A percentile compares a stretch with the other conserved stretches of the same genome.
phyloP scores from a whole-genome alignment of 148 eudicot genomes.

The Silene conica region DNA sequence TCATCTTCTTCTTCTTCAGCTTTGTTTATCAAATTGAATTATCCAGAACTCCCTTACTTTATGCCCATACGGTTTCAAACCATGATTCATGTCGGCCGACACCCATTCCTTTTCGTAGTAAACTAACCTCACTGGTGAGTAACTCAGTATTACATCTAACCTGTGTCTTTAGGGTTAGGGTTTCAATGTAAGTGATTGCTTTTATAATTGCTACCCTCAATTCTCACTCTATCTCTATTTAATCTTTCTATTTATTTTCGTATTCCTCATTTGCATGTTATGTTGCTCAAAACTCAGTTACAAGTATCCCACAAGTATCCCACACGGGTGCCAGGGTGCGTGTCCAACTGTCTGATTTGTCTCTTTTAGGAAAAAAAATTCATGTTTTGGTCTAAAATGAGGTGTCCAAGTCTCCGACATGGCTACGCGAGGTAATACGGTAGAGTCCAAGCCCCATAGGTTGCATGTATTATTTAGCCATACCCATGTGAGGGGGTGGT shows the following conservation, averaged over 20 bases:
- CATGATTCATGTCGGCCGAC: neutral
- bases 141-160: neutral
- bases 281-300: no score
- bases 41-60: neutral
- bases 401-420: no score
- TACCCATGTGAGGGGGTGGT: neutral
- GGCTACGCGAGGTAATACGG: no score
- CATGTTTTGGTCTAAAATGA: no score
- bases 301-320: no score
- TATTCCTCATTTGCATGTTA: neutral
- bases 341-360: no score
- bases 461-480: neutral
- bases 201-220: neutral
- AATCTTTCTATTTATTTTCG: neutral
- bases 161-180: slow-evolving; percentile 17
- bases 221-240: neutral
- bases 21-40: neutral
- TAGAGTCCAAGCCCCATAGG: no score
- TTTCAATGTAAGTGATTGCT: neutral
- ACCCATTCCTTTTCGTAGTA: neutral
- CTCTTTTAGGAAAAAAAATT: no score
- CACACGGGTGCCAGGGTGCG: no score
- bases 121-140: neutral
- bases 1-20: neutral
- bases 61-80: neutral